A percentile compares a stretch with the other conserved stretches of the same genome.
Evolutionary conservation across 2,329 filamentous ascomycete genomes (phyloP).

Genomic region (Apiospora marii): DNA sequence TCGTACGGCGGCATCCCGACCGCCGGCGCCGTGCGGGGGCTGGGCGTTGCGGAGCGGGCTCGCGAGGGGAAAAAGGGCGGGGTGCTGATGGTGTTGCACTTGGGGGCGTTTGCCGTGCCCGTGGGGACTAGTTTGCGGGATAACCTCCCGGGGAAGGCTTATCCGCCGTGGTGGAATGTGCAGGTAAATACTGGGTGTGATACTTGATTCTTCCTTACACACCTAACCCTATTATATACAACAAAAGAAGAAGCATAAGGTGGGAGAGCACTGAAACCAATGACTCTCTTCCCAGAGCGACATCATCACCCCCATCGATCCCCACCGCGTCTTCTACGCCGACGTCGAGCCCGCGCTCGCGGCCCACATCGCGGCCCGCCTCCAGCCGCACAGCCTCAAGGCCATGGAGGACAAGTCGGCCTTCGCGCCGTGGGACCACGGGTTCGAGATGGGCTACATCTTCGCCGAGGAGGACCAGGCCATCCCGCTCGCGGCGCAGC

Average conservation of each 20-base stretch:
- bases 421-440: constrained; percentile 34
- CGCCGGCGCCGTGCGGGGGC: constrained; percentile 44
- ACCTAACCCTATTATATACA: not conserved
- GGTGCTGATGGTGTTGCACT: constrained; percentile 41
- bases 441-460: constrained; percentile 32
- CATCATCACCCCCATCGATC: constrained; percentile 25
- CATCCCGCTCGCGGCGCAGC: constrained; percentile 28
- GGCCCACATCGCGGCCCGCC: constrained; percentile 27
- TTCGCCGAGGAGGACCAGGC: constrained; percentile 34
- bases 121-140: constrained; percentile 32
- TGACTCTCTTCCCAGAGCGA: constrained; percentile 25
- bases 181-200: not conserved
- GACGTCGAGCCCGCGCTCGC: constrained; percentile 30
- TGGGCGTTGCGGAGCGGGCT: constrained; percentile 41
- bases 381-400: constrained; percentile 31
- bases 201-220: not conserved
- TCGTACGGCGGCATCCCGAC: constrained; percentile 52
- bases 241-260: too few relatives aligned
- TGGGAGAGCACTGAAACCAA: not conserved
- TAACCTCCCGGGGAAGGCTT: constrained; percentile 34
- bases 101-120: constrained; percentile 36
- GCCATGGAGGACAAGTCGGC: constrained; percentile 30
- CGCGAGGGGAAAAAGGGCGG: constrained; percentile 44
- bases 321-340: constrained; percentile 32
- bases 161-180: constrained; percentile 35